Evolutionary conservation across 306 rosid genomes (phyloP).

Genomic region (Vicia villosa): DNA sequence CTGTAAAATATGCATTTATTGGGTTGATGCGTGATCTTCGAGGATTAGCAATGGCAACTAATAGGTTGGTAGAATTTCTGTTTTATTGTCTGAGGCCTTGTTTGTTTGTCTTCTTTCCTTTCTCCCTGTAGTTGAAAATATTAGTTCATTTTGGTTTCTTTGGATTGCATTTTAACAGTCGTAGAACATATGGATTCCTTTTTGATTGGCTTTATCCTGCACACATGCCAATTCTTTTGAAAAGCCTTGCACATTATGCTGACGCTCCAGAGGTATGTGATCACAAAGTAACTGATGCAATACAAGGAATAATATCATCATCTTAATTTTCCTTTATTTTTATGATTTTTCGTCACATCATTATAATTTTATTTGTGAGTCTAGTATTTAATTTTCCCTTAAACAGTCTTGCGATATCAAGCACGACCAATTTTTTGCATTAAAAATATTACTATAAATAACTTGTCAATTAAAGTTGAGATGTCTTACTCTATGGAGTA

Average conservation of each 20-base stretch:
- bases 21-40: conserved; percentile 56
- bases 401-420: background rate
- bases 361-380: background rate
- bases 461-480: no score
- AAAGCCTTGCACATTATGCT: conserved; percentile 70
- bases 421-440: background rate
- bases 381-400: background rate
- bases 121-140: background rate
- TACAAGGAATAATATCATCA: conserved; percentile 6
- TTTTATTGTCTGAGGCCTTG: conserved; percentile 11
- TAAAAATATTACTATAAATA: no score
- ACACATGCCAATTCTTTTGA: conserved; percentile 74
- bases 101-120: background rate
- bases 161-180: conserved; percentile 56
- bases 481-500: no score
- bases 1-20: conserved; percentile 46
- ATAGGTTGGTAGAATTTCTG: conserved; percentile 38
- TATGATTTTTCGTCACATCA: background rate
- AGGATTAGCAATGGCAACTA: conserved; percentile 53
- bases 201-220: conserved; percentile 97
- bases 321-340: conserved; percentile 1
- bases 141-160: conserved; percentile 8
- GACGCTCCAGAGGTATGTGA: conserved; percentile 79
- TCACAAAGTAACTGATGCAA: background rate
- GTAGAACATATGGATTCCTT: conserved; percentile 77